Evolutionary conservation across 2,329 filamentous ascomycete genomes (phyloP).

Genomic region (Alternaria sp.): DNA sequence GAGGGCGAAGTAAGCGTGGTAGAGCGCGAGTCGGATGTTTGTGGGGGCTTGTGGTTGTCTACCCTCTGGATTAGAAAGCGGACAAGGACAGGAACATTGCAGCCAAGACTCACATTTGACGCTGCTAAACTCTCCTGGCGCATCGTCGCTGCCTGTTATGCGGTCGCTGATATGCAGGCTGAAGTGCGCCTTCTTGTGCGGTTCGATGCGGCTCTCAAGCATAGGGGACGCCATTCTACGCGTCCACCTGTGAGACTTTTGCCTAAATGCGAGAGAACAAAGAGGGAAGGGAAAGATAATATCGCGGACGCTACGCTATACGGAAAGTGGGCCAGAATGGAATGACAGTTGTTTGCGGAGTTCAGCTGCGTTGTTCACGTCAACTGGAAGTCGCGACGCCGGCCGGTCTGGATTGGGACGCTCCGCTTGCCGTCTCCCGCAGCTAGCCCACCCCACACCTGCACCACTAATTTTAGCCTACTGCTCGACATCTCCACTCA

Average conservation of each 20-base stretch:
- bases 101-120: conserved; percentile 40
- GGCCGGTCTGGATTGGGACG: conserved; percentile 4
- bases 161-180: conserved; percentile 45
- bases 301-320: neutral
- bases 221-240: conserved; percentile 46
- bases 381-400: conserved; percentile 1
- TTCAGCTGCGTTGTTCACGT: neutral
- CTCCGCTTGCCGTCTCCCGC: conserved; percentile 14
- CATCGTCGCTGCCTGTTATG: conserved; percentile 31
- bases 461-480: conserved; percentile 3
- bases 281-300: neutral
- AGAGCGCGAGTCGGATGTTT: conserved; percentile 35
- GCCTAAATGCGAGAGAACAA: neutral
- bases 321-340: neutral
- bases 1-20: conserved; percentile 35
- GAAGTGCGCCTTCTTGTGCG: conserved; percentile 48
- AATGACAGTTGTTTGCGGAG: conserved; percentile 5
- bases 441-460: conserved; percentile 4
- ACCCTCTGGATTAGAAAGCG: conserved; percentile 15
- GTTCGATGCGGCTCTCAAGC: conserved; percentile 45
- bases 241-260: neutral
- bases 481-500: neutral
- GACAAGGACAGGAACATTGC: neutral
- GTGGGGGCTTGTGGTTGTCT: conserved; percentile 56
- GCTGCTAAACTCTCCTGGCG: conserved; percentile 31